phyloP scores from a whole-genome alignment of 176 grass and related monocot genomes.

The Triticum turgidum region DNA sequence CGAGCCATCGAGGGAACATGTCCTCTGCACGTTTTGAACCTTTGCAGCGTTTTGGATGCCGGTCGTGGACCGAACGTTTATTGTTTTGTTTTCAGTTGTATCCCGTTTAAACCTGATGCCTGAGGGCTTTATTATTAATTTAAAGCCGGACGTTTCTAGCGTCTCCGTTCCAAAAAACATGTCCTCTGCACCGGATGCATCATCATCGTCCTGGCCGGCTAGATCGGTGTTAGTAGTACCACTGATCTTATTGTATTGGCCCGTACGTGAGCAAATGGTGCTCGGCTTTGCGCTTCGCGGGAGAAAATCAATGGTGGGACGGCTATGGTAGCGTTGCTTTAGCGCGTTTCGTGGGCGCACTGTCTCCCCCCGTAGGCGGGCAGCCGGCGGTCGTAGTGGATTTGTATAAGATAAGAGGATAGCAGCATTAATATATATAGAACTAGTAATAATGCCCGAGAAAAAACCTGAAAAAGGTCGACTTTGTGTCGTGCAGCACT shows the following conservation, averaged over 20 bases:
- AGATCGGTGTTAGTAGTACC: neutral
- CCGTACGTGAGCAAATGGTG: neutral
- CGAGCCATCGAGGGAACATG: slow-evolving; percentile 19
- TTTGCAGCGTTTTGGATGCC: too few species aligned
- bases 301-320: neutral
- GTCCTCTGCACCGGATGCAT: slow-evolving; percentile 28
- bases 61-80: too few species aligned
- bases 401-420: neutral
- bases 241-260: neutral
- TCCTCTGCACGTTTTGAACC: slow-evolving; percentile 3
- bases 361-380: slow-evolving; percentile 28
- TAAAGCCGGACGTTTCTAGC: too few species aligned
- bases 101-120: too few species aligned
- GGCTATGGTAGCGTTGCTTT: slow-evolving; percentile 10
- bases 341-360: slow-evolving; percentile 34
- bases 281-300: slow-evolving; percentile 8
- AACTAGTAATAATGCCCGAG: too few species aligned
- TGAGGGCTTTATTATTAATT: too few species aligned
- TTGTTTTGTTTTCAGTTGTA: too few species aligned
- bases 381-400: slow-evolving; percentile 21
- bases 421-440: too few species aligned
- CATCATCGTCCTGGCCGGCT: neutral
- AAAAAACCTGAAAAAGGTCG: too few species aligned
- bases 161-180: neutral
- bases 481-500: neutral